phyloP scores from a whole-genome alignment of 768 basidiomycete species.

The Sistotremastrum niveocremeum region DNA sequence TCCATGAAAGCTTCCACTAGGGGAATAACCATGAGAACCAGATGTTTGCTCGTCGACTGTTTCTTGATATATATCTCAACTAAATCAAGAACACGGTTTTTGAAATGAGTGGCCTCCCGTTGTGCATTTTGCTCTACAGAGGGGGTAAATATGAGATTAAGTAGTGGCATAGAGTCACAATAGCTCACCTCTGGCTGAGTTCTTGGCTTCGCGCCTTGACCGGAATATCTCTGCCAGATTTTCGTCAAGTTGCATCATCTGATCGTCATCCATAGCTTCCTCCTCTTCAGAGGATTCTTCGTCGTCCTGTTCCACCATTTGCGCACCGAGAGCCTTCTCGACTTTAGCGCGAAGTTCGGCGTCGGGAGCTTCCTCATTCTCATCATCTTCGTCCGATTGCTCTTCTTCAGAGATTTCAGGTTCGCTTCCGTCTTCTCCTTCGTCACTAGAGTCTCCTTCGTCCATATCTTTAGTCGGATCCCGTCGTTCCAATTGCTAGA shows the following conservation, averaged over 20 bases:
- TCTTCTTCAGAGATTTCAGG: constrained; percentile 28
- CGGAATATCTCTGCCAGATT: constrained; percentile 83
- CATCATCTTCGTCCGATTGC: constrained; percentile 37
- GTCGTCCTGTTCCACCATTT: constrained; percentile 44
- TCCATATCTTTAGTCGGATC: constrained; percentile 33
- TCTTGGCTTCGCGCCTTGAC: constrained; percentile 45
- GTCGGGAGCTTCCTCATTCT: constrained; percentile 23
- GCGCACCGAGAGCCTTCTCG: constrained; percentile 45
- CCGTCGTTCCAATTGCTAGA: constrained; percentile 73
- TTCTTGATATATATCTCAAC: constrained; percentile 73
- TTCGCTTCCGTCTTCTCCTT: constrained; percentile 21
- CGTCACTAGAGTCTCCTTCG: constrained; percentile 15
- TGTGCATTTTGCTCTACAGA: constrained; percentile 49
- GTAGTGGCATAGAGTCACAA: background rate
- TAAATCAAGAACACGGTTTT: constrained; percentile 91
- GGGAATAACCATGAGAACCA: constrained; percentile 56
- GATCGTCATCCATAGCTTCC: constrained; percentile 86
- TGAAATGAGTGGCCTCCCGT: constrained; percentile 89
- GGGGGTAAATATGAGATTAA: background rate
- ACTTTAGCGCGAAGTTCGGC: constrained; percentile 50
- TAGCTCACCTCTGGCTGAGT: constrained; percentile 48
- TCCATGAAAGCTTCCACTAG: constrained; percentile 62
- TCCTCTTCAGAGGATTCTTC: constrained; percentile 37
- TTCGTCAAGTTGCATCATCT: constrained; percentile 95
- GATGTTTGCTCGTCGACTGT: constrained; percentile 58